phyloP scores from a whole-genome alignment of 2,329 filamentous ascomycete species.

The Colletotrichum spinosum region DNA sequence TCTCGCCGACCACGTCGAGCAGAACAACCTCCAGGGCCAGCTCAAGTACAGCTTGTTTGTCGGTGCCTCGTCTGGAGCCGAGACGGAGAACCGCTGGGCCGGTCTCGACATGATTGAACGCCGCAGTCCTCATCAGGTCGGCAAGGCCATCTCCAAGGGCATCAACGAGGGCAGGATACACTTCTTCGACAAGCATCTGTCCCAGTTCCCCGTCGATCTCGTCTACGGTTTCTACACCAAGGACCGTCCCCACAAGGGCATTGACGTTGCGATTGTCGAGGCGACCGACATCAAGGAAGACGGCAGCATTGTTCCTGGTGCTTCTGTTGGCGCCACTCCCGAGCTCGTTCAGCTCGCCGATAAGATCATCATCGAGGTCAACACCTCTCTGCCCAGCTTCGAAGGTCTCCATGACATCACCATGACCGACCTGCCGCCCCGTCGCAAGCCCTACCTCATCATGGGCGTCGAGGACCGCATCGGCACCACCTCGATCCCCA shows the following conservation, averaged over 20 bases:
- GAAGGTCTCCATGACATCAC: constrained; percentile 93
- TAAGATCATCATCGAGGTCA: constrained; percentile 92
- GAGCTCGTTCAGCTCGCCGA: constrained; percentile 92
- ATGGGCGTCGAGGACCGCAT: constrained; percentile 89
- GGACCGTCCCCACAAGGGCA: constrained; percentile 76
- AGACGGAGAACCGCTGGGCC: constrained; percentile 95
- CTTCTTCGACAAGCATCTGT: constrained; percentile 94
- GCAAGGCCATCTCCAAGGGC: constrained; percentile 89
- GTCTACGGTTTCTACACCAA: constrained; percentile 91
- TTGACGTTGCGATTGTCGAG: constrained; percentile 88
- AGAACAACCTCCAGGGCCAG: constrained; percentile 85
- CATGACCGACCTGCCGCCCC: constrained; percentile 85
- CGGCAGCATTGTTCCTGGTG: constrained; percentile 88
- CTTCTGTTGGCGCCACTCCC: constrained; percentile 85
- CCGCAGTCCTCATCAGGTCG: constrained; percentile 86
- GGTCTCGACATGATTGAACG: constrained; percentile 89
- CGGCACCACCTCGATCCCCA: constrained; percentile 82
- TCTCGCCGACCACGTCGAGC: constrained; percentile 88
- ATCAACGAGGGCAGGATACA: constrained; percentile 91
- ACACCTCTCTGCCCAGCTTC: constrained; percentile 86
- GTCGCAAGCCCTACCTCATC: constrained; percentile 86
- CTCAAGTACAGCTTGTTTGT: constrained; percentile 90
- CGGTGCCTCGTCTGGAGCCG: constrained; percentile 87
- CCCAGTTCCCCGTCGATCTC: constrained; percentile 90
- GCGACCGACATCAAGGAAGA: constrained; percentile 89